phyloP scores from a whole-genome alignment of 2,329 filamentous ascomycete species.

The Cladobotryum mycophilum region DNA sequence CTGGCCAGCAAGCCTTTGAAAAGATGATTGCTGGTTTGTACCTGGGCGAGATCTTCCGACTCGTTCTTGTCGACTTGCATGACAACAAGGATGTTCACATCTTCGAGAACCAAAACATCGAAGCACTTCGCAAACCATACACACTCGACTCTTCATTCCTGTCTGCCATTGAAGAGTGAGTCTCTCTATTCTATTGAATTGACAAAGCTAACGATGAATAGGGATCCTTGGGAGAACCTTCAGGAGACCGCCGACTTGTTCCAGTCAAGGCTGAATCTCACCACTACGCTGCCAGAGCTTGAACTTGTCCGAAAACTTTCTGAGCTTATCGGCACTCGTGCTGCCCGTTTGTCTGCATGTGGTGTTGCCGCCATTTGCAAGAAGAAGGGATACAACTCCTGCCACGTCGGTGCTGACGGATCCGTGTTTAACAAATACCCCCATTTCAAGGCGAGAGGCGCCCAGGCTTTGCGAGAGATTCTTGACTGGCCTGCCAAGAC shows the following conservation, averaged over 20 bases:
- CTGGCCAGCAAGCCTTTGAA: constrained; percentile 91
- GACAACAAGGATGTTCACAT: constrained; percentile 69
- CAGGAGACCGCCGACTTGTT: constrained; percentile 83
- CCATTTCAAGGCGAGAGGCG: constrained; percentile 90
- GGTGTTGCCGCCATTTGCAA: constrained; percentile 94
- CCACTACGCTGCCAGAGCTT: constrained; percentile 68
- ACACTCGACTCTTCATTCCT: constrained; percentile 89
- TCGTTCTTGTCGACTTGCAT: constrained; percentile 78
- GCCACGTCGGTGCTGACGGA: constrained; percentile 93
- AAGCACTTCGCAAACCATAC: constrained; percentile 77
- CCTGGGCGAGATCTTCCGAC: constrained; percentile 87
- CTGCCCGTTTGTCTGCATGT: constrained; percentile 86
- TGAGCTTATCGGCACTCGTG: constrained; percentile 90
- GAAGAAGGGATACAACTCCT: constrained; percentile 84
- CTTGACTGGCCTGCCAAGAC: constrained; percentile 81
- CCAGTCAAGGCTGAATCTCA: constrained; percentile 65
- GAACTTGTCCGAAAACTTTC: constrained; percentile 84
- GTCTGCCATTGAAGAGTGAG: constrained; percentile 80
- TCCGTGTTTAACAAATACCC: constrained; percentile 99
- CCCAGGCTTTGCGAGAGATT: constrained; percentile 85
- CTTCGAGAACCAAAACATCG: constrained; percentile 78
- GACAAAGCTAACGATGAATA: constrained; percentile 27
- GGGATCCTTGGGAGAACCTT: constrained; percentile 92
- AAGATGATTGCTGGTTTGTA: constrained; percentile 98
- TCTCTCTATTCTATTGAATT: constrained; percentile 14